These are phyloP conservation scores for Coemansia sp. DNA, from an alignment of 192 early-diverging fungal species.

Conservation along the genomic window DNA sequence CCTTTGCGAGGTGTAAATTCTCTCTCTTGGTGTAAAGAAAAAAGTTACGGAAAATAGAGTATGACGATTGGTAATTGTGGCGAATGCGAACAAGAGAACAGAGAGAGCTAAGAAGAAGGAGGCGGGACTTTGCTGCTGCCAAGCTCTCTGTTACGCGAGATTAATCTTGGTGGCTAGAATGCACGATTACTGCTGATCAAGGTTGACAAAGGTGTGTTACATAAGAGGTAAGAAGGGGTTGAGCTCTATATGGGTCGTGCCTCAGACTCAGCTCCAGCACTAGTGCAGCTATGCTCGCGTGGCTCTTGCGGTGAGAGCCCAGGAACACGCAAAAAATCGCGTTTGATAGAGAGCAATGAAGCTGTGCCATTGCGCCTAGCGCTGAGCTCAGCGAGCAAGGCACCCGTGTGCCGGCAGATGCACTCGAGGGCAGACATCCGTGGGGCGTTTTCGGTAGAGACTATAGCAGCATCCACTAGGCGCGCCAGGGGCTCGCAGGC, in stretches of 20 bases:
- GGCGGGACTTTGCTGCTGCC: background rate
- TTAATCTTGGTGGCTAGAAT: background rate
- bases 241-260: background rate
- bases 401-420: conserved; percentile 33
- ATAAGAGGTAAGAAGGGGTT: background rate
- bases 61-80: background rate
- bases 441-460: conserved; percentile 59
- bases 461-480: conserved; percentile 68
- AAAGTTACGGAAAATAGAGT: background rate
- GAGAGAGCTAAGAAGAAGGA: background rate
- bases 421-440: conserved; percentile 60
- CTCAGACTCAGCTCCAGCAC: background rate
- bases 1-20: background rate
- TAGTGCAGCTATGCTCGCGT: background rate
- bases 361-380: conserved; percentile 38
- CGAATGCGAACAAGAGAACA: background rate
- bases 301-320: background rate
- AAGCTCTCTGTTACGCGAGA: background rate
- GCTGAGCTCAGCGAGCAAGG: conserved; percentile 47
- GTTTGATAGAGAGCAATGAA: conserved; percentile 42
- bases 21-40: background rate
- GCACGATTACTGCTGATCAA: background rate
- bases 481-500: conserved; percentile 61
- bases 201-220: background rate
- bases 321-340: conserved; percentile 32